Base-by-base conservation (phyloP, 495 filamentous ascomycete species). In the Penicillium soppii region DNA sequence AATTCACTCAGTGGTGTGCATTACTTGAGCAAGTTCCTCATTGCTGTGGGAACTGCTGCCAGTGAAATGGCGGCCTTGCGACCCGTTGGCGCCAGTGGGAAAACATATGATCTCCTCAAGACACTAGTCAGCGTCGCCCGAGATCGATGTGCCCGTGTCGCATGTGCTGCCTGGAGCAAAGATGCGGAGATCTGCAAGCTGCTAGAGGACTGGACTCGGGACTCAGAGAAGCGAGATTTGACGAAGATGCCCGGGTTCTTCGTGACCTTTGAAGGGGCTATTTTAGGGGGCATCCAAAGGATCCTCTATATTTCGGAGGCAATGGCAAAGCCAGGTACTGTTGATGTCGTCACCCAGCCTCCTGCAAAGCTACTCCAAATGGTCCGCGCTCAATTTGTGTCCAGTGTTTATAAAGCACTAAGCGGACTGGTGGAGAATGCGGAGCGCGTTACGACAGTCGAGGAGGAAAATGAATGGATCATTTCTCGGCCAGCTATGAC, bases 351-450 rank as follows among this genome's bases (percentile, higher is more conserved):
- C 32, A 80, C 84, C 3, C 85, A 91, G 29, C 94, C 94, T 2
- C 83, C 88, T 19, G 73, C 83, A 9, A 97, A 97, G 65, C 68
- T 96, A 36, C 71, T 97, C 20, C 85, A 91, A 62, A 87, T 87
- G 79, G 90, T 96, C 16, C 81, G 91, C 43, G 82, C 79, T 30
- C 87, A 92, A 55, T 97, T 97, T 62, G 90, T 96, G 4, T 88
- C 84, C 3, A 92, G 90, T 33, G 76, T 98, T 30, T 96, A 96
- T 68, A 96, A 94, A 65, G 86, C 88, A 26, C 72, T 98, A 4
- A 90, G 90, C 58, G 94, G 92, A 3, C 88, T 98, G 80, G 90
- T 98, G 0, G 94, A 97, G 68, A 96, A 94, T 68, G 92, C 94
- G 26, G 91, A 96, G 69, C 83, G 79, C 32, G 75, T 82, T 1